Conservation (phyloP, 2,329 filamentous ascomycete species). For the Lachnellula willkommii region DNA sequence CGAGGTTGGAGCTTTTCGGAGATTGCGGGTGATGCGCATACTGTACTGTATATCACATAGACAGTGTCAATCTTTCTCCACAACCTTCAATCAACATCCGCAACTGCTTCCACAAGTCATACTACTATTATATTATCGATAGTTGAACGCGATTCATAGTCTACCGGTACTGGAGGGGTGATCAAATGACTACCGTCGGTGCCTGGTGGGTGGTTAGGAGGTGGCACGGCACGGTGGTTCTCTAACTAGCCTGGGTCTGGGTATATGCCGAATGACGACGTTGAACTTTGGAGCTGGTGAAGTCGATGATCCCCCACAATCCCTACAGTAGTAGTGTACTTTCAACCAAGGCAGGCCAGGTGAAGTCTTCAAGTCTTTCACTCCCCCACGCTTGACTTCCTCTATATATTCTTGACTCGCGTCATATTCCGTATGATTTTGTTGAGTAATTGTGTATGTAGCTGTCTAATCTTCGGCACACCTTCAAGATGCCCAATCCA, state of each 20-base stretch:
- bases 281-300: background rate
- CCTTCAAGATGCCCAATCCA: constrained; percentile 29
- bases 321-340: background rate
- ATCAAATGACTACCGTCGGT: background rate
- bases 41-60: background rate
- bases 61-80: background rate
- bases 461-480: too few species aligned
- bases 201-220: too few species aligned
- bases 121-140: too few species aligned
- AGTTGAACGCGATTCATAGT: background rate
- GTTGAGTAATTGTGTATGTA: too few species aligned
- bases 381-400: too few species aligned
- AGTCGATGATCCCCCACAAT: constrained; percentile 5
- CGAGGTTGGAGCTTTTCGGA: background rate
- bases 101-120: background rate
- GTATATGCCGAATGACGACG: constrained; percentile 9
- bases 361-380: background rate
- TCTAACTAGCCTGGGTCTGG: too few species aligned
- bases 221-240: too few species aligned
- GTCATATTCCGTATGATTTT: background rate
- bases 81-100: constrained; percentile 1
- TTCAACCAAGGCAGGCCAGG: too few species aligned
- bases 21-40: background rate
- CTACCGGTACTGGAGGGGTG: background rate
- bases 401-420: too few species aligned